Evolutionary conservation across 208 protist species (phyloP), one percentile per base, ranked within the genome.

Genomic region (Leishmania arabica): DNA sequence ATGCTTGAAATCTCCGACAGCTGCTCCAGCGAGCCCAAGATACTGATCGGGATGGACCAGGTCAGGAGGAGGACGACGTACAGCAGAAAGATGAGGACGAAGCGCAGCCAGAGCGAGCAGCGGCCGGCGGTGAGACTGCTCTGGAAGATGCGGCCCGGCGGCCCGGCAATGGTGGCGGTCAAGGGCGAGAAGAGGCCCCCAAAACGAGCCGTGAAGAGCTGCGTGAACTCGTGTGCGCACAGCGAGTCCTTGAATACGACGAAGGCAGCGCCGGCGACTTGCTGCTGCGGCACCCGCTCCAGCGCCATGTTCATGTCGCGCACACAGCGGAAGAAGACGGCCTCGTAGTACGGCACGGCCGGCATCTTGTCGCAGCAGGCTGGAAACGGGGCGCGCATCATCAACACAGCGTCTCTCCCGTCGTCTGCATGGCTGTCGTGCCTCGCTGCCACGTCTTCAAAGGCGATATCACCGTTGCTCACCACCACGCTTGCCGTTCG

Each of bases 11-110:
- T 78, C 62, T 87, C 64, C 17, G 88, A 86, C 62, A 97, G 71
- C 56, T 90, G 92, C 40, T 96, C 89, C 34, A 97, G 78, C 4
- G 92, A 97, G 37, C 94, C 88, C 40, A 97, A 70, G 76, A 96
- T 83, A 68, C 89, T 91, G 54, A 96, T 89, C 34, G 94, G 94
- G 72, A 97, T 86, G 74, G 90, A 91, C 88, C 88, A 95, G 37
- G 86, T 90, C 62, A 95, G 84, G 51, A 97, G 64, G 27, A 97
- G 84, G 19, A 87, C 11, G 8, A 95, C 72, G 87, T 89, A 97
- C 34, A 90, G 47, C 27, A 86, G 13, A 34, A 88, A 78, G 49
- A 95, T 81, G 27, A 91, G 17, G 49, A 92, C 15, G 40, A 87
- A 88, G 79, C 92, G 89, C 8, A 95, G 19, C 81, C 78, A 86